A percentile compares a stretch with the other conserved stretches of the same genome.
Evolutionary conservation across 352 stramenopile genomes (phyloP).

Genomic region (Pythium guiyangense): DNA sequence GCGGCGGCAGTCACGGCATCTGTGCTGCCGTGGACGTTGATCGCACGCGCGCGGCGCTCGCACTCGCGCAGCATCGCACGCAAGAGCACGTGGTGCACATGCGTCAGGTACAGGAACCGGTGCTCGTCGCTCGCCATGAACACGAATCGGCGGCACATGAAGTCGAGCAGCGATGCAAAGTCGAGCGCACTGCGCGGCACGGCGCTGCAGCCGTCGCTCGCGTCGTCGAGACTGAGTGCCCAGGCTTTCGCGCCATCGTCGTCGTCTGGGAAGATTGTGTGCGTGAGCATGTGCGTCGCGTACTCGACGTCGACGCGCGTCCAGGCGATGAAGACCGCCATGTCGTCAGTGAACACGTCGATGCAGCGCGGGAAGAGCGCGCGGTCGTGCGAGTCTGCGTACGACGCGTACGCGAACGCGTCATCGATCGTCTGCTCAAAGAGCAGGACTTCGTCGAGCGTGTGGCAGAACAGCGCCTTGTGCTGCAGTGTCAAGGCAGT

Average conservation of each 20-base stretch:
- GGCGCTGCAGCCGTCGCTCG: neutral
- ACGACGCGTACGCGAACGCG: slow-evolving; percentile 58
- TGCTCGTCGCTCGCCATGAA: slow-evolving; percentile 62
- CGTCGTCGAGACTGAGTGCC: neutral
- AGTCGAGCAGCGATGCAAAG: slow-evolving; percentile 55
- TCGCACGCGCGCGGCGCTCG: slow-evolving; percentile 5
- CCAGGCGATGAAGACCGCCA: slow-evolving; percentile 59
- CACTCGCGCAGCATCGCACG: slow-evolving; percentile 19
- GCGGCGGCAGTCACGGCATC: slow-evolving; percentile 1
- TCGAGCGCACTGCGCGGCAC: slow-evolving; percentile 22
- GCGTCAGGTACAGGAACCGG: slow-evolving; percentile 71
- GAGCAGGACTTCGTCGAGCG: slow-evolving; percentile 66
- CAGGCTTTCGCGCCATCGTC: slow-evolving; percentile 7
- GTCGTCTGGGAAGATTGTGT: neutral
- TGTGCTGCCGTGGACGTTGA: slow-evolving; percentile 1
- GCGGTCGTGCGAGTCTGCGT: slow-evolving; percentile 24
- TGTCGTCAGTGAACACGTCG: slow-evolving; percentile 52
- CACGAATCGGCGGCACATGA: slow-evolving; percentile 58
- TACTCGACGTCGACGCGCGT: slow-evolving; percentile 56
- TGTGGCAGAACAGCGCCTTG: slow-evolving; percentile 58
- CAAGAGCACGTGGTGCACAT: slow-evolving; percentile 59
- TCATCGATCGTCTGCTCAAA: slow-evolving; percentile 68
- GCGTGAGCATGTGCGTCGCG: slow-evolving; percentile 33
- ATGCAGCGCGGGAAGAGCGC: slow-evolving; percentile 47
- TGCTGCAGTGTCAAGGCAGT: slow-evolving; percentile 5